A percentile compares a stretch with the other conserved stretches of the same genome.
phyloP scores from a whole-genome alignment of 164 flowering plant genomes.

The Chloranthus sessilifolius region DNA sequence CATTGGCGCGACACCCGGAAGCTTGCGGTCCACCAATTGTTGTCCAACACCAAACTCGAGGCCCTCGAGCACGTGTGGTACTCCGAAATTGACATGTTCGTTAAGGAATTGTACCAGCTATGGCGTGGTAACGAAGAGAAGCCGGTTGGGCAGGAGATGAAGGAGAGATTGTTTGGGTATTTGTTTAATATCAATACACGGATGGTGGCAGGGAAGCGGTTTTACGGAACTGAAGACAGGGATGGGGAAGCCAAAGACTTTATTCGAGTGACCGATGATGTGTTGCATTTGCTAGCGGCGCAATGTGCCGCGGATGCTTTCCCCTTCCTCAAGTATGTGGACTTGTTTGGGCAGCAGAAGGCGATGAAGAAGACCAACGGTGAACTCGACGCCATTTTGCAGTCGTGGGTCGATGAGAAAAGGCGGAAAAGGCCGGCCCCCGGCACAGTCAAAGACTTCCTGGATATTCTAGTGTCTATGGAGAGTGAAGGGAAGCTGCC shows the following conservation, averaged over 20 bases:
- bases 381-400: slow-evolving; percentile 11
- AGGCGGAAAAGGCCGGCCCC: slow-evolving; percentile 6
- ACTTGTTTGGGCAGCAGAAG: slow-evolving; percentile 22
- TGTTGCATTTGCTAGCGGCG: slow-evolving; percentile 9
- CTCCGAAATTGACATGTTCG: slow-evolving; percentile 9
- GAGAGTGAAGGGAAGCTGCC: not conserved
- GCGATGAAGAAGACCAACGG: slow-evolving; percentile 23
- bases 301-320: slow-evolving; percentile 18
- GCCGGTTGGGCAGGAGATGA: slow-evolving; percentile 15
- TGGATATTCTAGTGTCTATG: slow-evolving; percentile 8
- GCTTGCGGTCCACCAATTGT: slow-evolving; percentile 19
- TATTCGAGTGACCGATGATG: not conserved
- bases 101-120: slow-evolving; percentile 14
- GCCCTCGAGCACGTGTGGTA: slow-evolving; percentile 13
- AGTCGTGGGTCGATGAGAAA: slow-evolving; percentile 27
- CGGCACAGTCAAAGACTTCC: slow-evolving; percentile 4
- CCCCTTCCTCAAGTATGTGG: slow-evolving; percentile 29
- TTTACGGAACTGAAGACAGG: not conserved
- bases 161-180: slow-evolving; percentile 21
- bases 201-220: slow-evolving; percentile 31
- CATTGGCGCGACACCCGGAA: slow-evolving; percentile 42
- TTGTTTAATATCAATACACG: slow-evolving; percentile 19
- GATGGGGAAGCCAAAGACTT: not conserved
- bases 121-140: slow-evolving; percentile 2
- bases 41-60: slow-evolving; percentile 26